These are phyloP conservation scores for Fusarium cicatricum DNA, from an alignment of 2,329 filamentous ascomycete species.

Conservation along the genomic window DNA sequence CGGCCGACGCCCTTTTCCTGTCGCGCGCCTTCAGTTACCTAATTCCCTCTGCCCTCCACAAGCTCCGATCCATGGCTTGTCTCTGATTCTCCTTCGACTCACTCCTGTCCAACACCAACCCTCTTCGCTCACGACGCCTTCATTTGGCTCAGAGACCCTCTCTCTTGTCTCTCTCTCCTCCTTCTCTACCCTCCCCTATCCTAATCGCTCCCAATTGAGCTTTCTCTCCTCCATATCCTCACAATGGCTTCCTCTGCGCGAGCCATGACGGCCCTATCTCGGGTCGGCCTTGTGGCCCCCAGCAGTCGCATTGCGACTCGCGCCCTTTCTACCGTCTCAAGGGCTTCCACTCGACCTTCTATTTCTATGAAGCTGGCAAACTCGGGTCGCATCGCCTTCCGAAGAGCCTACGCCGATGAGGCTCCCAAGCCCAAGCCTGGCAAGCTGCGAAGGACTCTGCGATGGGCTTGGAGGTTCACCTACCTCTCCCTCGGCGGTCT, in stretches of 20 bases:
- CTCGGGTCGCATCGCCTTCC: conserved; percentile 52
- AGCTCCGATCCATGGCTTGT: conserved; percentile 28
- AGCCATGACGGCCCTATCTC: conserved; percentile 51
- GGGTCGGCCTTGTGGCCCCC: conserved; percentile 43
- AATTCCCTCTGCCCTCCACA: conserved; percentile 29
- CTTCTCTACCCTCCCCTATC: conserved; percentile 5
- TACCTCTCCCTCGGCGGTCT: conserved; percentile 77
- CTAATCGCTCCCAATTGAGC: conserved; percentile 40
- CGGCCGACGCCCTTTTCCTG: conserved; percentile 22
- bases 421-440: conserved; percentile 57
- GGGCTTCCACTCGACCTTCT: conserved; percentile 42
- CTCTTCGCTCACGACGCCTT: conserved; percentile 30
- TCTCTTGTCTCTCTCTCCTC: conserved; percentile 25
- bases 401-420: conserved; percentile 60
- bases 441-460: conserved; percentile 73
- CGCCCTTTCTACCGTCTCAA: conserved; percentile 47
- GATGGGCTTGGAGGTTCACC: conserved; percentile 84
- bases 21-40: conserved; percentile 34
- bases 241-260: conserved; percentile 58
- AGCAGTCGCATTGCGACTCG: conserved; percentile 44
- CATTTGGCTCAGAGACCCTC: conserved; percentile 32
- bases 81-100: conserved; percentile 37
- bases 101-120: conserved; percentile 33
- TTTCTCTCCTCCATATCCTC: conserved; percentile 31
- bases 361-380: conserved; percentile 47